Evolutionary conservation across 164 flowering plant species (phyloP), one percentile per base, ranked within the genome.

Genomic region (Chloranthus sessilifolius): DNA sequence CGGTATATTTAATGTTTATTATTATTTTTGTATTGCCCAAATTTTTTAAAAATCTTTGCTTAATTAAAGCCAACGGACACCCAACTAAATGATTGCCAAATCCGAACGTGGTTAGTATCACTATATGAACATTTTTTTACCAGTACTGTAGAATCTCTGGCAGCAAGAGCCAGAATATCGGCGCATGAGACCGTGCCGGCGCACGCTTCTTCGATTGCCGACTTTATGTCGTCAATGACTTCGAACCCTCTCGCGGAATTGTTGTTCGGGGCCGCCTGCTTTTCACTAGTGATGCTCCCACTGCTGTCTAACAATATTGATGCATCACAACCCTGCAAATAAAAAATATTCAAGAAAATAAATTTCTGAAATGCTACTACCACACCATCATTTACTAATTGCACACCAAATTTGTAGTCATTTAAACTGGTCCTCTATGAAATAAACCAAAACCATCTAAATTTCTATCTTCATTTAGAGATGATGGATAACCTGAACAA

Each of bases 141-240:
- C 45, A 92, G 52, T 63, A 74, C 84, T 29, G 95, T 82, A 20
- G 95, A 86, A 50, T 88, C 95, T 70, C 99, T 81, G 7, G 99
- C 97, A 35, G 89, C 95, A 15, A 92, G 60, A 46, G 97, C 77
- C 60, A 86, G 30, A 28, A 84, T 74, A 64, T 92, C 99, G 53
- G 99, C 95, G 59, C 99, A 92, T 14, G 99, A 92, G n/a, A 92
- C 95, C 0, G 85, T 83, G 0, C 66, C 64, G 20, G 99, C 95
- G 66, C 99, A 92, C 19, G 62, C 82, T 66, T 83, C 75, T 78
- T 92, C 99, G 4, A 92, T 37, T 39, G 86, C 97, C 15, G 78
- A 56, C 62, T 92, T 92, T 51, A 89, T 89, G 52, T 82, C 75
- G 44, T 92, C 96, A 12, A 92, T 60, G 20, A 92, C 91, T 64